Base-by-base conservation (phyloP, 345 rosid species). In the Eutrema yunnanense region DNA sequence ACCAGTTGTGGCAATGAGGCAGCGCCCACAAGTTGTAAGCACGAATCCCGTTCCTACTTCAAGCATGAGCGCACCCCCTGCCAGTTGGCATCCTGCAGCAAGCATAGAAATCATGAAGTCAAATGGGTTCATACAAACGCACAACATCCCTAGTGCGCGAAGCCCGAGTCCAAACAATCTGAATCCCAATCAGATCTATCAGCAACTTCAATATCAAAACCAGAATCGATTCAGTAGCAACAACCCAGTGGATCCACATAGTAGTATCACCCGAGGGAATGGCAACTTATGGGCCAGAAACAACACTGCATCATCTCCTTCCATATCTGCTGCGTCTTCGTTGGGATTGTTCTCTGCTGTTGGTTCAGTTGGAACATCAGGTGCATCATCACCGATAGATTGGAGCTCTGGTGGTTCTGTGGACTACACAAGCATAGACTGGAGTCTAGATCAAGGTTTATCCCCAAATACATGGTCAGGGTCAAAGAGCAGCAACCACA, bases 271-370 rank as follows among this genome's bases (percentile, higher is more conserved):
- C 60, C 81, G 73, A 56, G 91, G 82, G 63, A 89, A 82, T 78
- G 82, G 84, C 37, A 82, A 82, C 64, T 71, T 77, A 38, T 80
- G 88, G 90, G 82, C 73, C 59, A 82, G 89, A 78, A 61, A 72
- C 32, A 76, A 72, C 34, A 76, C 79, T 49, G 62, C 83, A 6
- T 73, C 82, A 9, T 79, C 87, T 16, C 84, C 90, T 29, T 73
- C 88, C 5, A 80, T 88, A 49, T 84, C 91, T 4, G 88, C 96
- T 71, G 92, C 95, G 6, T 84, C 96, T 7, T 90, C 96, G 2
- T 85, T 92, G 8, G 98, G 96, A 47, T 82, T 90, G 9, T 92
- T 90, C 81, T 84, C 96, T 8, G 88, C 85, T 13, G 75, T 83
- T 74, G 86, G 86, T 50, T 85, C 87, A 54, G 79, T 82, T 1